Evolutionary conservation across 2,329 filamentous ascomycete genomes (phyloP).

Genomic region (Fusarium sp.): DNA sequence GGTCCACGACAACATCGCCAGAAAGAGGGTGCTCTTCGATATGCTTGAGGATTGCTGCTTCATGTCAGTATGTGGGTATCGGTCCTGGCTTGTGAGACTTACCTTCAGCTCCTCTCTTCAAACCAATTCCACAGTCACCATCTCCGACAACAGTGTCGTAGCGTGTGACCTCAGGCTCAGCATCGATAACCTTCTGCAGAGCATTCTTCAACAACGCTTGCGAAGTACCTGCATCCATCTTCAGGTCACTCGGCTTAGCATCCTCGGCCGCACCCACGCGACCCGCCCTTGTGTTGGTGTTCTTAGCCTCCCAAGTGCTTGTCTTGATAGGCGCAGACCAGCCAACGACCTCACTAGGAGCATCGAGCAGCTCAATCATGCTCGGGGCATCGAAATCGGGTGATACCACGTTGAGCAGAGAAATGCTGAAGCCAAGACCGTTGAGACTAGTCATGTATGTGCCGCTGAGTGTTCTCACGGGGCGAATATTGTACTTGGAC

Average conservation of each 20-base stretch:
- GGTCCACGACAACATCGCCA: constrained; percentile 64
- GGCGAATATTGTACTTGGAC: constrained; percentile 66
- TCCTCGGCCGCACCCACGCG: constrained; percentile 47
- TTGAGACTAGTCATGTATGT: constrained; percentile 85
- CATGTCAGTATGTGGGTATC: constrained; percentile 31
- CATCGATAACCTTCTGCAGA: constrained; percentile 70
- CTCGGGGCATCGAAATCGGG: constrained; percentile 68
- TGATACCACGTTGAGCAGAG: constrained; percentile 71
- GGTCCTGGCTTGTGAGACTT: constrained; percentile 37
- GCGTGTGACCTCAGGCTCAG: constrained; percentile 76
- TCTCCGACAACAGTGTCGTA: constrained; percentile 89
- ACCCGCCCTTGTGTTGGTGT: constrained; percentile 59
- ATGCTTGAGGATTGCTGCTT: constrained; percentile 63
- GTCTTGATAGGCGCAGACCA: constrained; percentile 74
- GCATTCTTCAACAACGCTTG: constrained; percentile 66
- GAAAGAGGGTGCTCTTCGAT: constrained; percentile 57
- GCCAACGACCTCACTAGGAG: constrained; percentile 74
- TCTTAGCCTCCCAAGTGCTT: constrained; percentile 71
- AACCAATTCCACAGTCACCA: constrained; percentile 87
- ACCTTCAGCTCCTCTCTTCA: constrained; percentile 88
- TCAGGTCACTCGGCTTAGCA: constrained; percentile 60
- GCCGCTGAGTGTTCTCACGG: constrained; percentile 73
- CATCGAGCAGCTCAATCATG: constrained; percentile 77
- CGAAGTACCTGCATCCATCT: constrained; percentile 62
- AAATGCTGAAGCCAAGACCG: constrained; percentile 79